Evolutionary conservation across 2,329 filamentous ascomycete genomes (phyloP), one percentile per base, ranked within the genome.

Genomic region (Ophiosphaerella korrae): DNA sequence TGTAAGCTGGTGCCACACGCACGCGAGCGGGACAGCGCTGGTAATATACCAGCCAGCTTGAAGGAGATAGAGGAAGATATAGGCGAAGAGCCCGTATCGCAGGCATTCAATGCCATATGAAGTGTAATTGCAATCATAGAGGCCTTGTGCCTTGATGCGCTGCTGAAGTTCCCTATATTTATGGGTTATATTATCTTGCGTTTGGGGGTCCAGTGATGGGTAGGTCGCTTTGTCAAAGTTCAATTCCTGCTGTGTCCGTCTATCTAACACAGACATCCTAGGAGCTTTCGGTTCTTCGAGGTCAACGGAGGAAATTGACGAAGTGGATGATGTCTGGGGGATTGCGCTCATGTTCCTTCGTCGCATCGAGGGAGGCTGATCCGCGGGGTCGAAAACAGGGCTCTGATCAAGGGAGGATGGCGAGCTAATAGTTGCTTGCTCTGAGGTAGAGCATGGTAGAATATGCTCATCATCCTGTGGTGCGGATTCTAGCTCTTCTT

Each of bases 1-100:
- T 44, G 93, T 89, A 24, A 97, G 82, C 71, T 97, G 94, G 69
- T 97, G 94, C 93, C 94, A 97, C 67, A 96, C 83, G 55, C 84
- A 80, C 16, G 93, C 94, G 2, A 97, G 80, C 61, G 87, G 91
- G 42, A 89, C 71, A 1, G 85, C 92, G 49, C 89, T 90, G 2
- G 83, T 77, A n/a, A 72, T 66, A 57, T 78, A 81, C 73, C 75
- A 78, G 29, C 73, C 74, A 7, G 62, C 54, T 12, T 63, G 67
- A 13, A 81, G 68, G 32, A 76, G 69, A 46, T 76, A 69, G 32
- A 92, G 74, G 55, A 85, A 85, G 42, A 86, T 73, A 12, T 74
- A 67, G 45, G 89, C 86, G 24, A 96, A 82, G 13, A 86, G 73
- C 1, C 80, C 75, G 70, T 96, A 97, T 23, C 93, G 88, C 50